Conservation (phyloP, 2,329 filamentous ascomycete genomes). For the Xylaria sp. region DNA sequence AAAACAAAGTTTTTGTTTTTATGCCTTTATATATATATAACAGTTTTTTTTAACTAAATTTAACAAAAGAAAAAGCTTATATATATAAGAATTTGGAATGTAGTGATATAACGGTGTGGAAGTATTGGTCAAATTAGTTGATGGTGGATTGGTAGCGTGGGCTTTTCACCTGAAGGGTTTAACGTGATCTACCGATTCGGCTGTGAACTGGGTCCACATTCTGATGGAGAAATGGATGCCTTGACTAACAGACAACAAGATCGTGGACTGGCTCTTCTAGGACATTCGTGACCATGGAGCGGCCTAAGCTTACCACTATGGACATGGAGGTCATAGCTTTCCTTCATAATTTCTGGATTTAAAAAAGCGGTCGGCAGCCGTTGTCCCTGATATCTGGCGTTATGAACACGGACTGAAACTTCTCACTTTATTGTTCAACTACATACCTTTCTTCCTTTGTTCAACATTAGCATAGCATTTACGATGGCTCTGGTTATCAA, state of each 20-base stretch:
- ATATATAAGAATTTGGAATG: not conserved
- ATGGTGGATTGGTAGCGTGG: not conserved
- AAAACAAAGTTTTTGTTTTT: too few relatives aligned
- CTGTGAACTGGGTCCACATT: conserved; percentile 1
- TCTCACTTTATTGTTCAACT: not conserved
- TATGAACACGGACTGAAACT: not conserved
- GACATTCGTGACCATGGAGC: conserved; percentile 2
- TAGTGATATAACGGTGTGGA: not conserved
- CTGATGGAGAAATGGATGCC: not conserved
- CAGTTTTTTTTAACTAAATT: too few relatives aligned
- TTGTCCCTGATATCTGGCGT: not conserved
- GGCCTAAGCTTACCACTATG: conserved; percentile 5
- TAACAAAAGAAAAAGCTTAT: too few relatives aligned
- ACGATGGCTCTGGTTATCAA: conserved; percentile 41
- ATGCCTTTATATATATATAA: too few relatives aligned
- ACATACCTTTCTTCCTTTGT: not conserved
- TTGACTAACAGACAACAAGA: not conserved
- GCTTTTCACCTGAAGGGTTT: not conserved
- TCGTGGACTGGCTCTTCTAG: not conserved
- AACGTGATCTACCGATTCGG: not conserved
- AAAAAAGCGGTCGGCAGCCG: conserved; percentile 12
- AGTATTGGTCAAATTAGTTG: not conserved
- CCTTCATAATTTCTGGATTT: not conserved
- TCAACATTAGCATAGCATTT: not conserved
- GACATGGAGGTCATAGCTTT: not conserved